Percentiles rank a stretch among this genome's conserved stretches.
Conservation (phyloP, 371 early-diverging fungal genomes). For the Saksenaea oblongispora region DNA sequence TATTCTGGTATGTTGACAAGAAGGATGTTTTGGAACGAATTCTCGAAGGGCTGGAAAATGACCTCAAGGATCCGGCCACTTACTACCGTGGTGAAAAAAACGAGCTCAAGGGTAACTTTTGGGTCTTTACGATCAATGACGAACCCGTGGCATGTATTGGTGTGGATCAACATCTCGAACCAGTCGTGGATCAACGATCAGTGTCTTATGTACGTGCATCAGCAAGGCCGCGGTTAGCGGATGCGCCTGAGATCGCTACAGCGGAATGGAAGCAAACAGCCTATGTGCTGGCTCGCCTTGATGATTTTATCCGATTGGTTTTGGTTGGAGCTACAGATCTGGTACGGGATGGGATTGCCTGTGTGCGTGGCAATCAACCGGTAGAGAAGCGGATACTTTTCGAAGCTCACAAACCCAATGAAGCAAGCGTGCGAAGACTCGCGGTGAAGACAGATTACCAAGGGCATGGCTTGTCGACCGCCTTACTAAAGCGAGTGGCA, state of each 20-base stretch:
- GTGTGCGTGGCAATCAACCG: background rate
- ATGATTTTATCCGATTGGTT: conserved; percentile 34
- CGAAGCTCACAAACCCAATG: conserved; percentile 41
- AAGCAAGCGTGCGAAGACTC: conserved; percentile 47
- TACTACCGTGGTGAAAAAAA: conserved; percentile 38
- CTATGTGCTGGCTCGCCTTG: conserved; percentile 25
- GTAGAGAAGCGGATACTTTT: conserved; percentile 16
- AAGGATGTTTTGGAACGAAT: conserved; percentile 30
- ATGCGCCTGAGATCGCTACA: conserved; percentile 24
- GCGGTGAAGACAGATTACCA: conserved; percentile 49
- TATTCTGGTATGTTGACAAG: conserved; percentile 44
- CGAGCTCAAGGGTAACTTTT: conserved; percentile 39
- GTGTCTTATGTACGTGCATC: conserved; percentile 17
- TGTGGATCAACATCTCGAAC: conserved; percentile 27
- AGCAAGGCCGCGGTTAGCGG: conserved; percentile 24
- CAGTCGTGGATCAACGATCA: conserved; percentile 19
- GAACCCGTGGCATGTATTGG: conserved; percentile 48
- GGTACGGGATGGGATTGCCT: conserved; percentile 11
- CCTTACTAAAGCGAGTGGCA: conserved; percentile 46
- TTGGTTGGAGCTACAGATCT: conserved; percentile 24
- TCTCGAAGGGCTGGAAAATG: conserved; percentile 39
- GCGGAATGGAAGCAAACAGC: conserved; percentile 38
- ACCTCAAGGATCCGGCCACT: conserved; percentile 36
- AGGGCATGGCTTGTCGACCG: conserved; percentile 46
- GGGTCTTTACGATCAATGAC: conserved; percentile 50